These are phyloP conservation scores for Phytophthora colocasiae DNA, from an alignment of 352 stramenopile genomes.

Conservation along the genomic window DNA sequence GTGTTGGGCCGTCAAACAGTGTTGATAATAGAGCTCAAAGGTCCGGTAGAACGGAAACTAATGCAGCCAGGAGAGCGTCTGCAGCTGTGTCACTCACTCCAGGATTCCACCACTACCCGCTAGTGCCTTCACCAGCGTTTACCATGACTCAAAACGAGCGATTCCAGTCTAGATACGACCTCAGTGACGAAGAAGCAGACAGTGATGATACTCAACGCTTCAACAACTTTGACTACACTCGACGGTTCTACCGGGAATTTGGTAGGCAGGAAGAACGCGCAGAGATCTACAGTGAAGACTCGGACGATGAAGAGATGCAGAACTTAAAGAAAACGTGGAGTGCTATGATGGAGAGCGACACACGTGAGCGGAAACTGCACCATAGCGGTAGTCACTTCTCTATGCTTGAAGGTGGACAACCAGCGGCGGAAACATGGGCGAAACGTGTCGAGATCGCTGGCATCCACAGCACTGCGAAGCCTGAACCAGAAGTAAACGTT, in stretches of 20 bases:
- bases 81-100: slow-evolving; percentile 35
- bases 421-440: slow-evolving; percentile 45
- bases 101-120: slow-evolving; percentile 34
- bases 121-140: slow-evolving; percentile 37
- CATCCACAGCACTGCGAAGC: slow-evolving; percentile 28
- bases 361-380: slow-evolving; percentile 49
- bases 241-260: slow-evolving; percentile 49
- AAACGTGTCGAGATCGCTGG: slow-evolving; percentile 71
- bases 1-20: slow-evolving; percentile 13
- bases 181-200: slow-evolving; percentile 27
- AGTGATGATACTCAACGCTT: slow-evolving; percentile 31
- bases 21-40: slow-evolving; percentile 9
- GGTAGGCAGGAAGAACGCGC: slow-evolving; percentile 25
- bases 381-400: slow-evolving; percentile 52
- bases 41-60: slow-evolving; percentile 2
- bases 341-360: slow-evolving; percentile 57
- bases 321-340: slow-evolving; percentile 67
- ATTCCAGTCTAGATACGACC: slow-evolving; percentile 19
- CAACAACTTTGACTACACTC: slow-evolving; percentile 43
- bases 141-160: slow-evolving; percentile 32
- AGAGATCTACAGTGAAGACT: slow-evolving; percentile 36
- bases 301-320: slow-evolving; percentile 59
- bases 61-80: slow-evolving; percentile 27
- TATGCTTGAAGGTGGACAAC: slow-evolving; percentile 36
- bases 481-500: slow-evolving; percentile 3